Evolutionary conservation across 495 filamentous ascomycete genomes (phyloP), one percentile per base, ranked within the genome.

Genomic region (Immersiella caudata): DNA sequence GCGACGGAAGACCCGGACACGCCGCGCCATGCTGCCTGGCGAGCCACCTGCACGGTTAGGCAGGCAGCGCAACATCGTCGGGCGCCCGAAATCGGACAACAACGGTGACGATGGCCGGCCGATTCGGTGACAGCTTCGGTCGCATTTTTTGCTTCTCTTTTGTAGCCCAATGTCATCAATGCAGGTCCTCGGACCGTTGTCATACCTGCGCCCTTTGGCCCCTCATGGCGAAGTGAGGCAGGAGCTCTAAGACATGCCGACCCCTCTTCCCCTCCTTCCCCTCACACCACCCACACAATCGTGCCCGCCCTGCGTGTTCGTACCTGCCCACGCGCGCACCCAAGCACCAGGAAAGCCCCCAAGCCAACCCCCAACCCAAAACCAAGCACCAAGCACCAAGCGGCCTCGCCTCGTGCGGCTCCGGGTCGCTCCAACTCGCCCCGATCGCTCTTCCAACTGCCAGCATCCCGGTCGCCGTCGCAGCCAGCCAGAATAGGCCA

Each of bases 1-100:
- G 68, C 67, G 62, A 61, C n/a, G 29, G 18, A 18, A 21, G 22
- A 5, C 21, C 52, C 52, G 52, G n/a, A 55, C 21, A 55, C 52
- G 24, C 52, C 20, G 24, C 8, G n/a, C 16, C 18, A n/a, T 54
- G 50, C 24, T 26, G 52, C 56, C 56, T n/a, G 16, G 18, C 8
- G 16, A 6, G 14, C 59, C 21, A 20, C 20, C 58, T n/a, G 52
- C 21, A 12, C 20, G 52, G 3, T 22, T 14, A 46, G 40, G 40
- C 40, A 46, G 40, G 40, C 40, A 18, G 40, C 40, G 33, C 6
- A 12, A 36, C 33, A 64, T 25, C 4, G n/a, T n/a, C n/a, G 25
- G n/a, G 52, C 4, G n/a, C 35, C 26, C 50, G 62, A 63, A 25
- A 22, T 46, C 40, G 40, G 40, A 46, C 16, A 46, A 33, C 29